phyloP scores from a whole-genome alignment of 129 eudicot genomes.

The Gnaphalium uliginosum region DNA sequence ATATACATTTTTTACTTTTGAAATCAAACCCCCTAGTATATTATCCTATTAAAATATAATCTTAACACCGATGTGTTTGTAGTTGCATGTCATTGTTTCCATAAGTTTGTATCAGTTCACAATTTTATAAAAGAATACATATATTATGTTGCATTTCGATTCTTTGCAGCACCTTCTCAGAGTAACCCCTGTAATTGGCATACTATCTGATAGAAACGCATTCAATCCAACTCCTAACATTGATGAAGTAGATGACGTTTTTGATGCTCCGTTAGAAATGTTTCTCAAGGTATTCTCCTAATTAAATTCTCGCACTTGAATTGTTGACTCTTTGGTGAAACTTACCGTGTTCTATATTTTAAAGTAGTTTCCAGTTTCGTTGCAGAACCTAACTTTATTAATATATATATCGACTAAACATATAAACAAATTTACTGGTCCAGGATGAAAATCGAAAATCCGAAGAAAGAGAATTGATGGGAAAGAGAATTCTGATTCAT shows the following conservation, averaged over 20 bases:
- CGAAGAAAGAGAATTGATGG: conserved; percentile 85
- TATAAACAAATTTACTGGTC: neutral
- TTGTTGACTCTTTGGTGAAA: neutral
- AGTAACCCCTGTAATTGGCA: conserved; percentile 87
- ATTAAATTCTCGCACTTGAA: neutral
- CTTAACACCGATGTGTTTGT: neutral
- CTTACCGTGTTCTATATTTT: neutral
- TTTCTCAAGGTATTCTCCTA: conserved; percentile 72
- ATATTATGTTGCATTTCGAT: neutral
- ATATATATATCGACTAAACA: too few relatives aligned
- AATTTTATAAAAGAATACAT: too few relatives aligned
- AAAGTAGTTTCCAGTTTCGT: neutral
- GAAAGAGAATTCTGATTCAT: conserved; percentile 63
- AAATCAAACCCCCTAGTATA: neutral
- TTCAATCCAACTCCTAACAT: conserved; percentile 67
- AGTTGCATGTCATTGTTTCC: neutral
- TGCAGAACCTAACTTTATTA: too few relatives aligned
- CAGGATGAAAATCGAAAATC: conserved; percentile 82
- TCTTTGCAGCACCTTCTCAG: conserved; percentile 74
- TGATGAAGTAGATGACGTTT: conserved; percentile 79
- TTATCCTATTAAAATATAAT: too few relatives aligned
- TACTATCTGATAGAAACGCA: conserved; percentile 61
- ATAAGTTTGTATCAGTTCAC: neutral
- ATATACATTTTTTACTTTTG: neutral
- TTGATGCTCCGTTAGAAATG: conserved; percentile 96